Evolutionary conservation across 768 basidiomycete genomes (phyloP).

Genomic region (Lactifluus hygrophoroides): DNA sequence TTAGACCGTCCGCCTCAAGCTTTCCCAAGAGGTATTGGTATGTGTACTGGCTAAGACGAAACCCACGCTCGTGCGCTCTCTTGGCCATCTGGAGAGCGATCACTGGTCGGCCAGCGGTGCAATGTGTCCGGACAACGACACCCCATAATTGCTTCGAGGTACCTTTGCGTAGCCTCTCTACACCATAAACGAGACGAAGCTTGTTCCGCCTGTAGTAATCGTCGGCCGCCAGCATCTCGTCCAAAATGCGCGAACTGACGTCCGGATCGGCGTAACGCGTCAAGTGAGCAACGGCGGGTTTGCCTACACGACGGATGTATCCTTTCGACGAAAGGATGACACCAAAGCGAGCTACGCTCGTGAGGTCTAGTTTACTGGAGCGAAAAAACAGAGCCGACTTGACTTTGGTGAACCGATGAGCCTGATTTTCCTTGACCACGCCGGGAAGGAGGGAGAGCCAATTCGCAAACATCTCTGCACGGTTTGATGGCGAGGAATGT

Average conservation of each 20-base stretch:
- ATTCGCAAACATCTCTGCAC: conserved; percentile 23
- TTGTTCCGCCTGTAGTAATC: conserved; percentile 19
- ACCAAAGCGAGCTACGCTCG: conserved; percentile 36
- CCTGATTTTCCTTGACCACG: background rate
- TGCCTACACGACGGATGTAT: conserved; percentile 22
- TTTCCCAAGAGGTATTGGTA: conserved; percentile 29
- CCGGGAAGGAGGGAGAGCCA: conserved; percentile 40
- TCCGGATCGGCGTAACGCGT: conserved; percentile 35
- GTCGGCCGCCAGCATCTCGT: conserved; percentile 24
- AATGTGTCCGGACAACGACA: conserved; percentile 36
- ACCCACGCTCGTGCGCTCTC: conserved; percentile 24
- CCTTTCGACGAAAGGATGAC: conserved; percentile 41
- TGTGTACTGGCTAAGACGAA: conserved; percentile 31
- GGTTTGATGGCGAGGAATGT: conserved; percentile 18
- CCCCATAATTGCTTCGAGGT: conserved; percentile 25
- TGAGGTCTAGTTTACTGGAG: conserved; percentile 27
- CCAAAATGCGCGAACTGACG: conserved; percentile 33
- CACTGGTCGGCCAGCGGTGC: conserved; percentile 30
- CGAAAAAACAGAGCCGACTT: conserved; percentile 30
- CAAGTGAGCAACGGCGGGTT: conserved; percentile 30
- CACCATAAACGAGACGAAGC: background rate
- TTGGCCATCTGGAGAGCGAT: conserved; percentile 43
- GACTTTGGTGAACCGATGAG: conserved; percentile 23
- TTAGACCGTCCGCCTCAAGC: conserved; percentile 17
- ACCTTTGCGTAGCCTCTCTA: background rate